These are phyloP conservation scores for Chalaropsis ovoidea DNA, from an alignment of 2,329 filamentous ascomycete genomes.

Conservation along the genomic window DNA sequence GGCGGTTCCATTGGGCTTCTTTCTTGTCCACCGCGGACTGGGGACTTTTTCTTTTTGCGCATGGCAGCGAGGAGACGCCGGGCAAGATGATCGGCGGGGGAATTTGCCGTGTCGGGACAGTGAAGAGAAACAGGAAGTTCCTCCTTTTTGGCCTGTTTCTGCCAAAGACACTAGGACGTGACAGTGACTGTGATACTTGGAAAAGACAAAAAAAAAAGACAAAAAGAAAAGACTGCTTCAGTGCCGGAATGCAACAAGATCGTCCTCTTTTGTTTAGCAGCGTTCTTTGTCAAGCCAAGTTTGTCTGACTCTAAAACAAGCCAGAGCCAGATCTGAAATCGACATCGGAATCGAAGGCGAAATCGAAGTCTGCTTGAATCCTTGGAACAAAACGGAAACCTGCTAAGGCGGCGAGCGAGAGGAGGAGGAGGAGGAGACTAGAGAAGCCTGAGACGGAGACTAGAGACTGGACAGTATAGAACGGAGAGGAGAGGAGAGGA, in stretches of 20 bases:
- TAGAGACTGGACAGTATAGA: no score
- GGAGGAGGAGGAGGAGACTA: neutral
- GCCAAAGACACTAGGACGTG: no score
- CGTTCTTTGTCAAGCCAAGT: neutral
- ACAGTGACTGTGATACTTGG: no score
- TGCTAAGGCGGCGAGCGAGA: neutral
- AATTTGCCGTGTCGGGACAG: neutral
- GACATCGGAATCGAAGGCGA: no score
- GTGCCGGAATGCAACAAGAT: no score
- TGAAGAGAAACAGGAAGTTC: no score
- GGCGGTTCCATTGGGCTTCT: neutral
- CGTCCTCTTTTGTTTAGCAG: neutral
- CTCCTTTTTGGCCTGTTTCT: neutral
- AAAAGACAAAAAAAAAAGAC: no score
- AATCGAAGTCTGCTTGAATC: no score
- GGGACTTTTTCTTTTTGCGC: neutral
- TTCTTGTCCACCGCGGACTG: neutral
- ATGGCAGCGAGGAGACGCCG: neutral
- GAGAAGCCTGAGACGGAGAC: no score
- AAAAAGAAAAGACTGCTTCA: no score
- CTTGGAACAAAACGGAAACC: neutral
- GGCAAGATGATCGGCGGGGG: neutral
- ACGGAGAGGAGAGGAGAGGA: no score
- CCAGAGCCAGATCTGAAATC: neutral
- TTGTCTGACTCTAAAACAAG: slow-evolving; percentile 7